phyloP scores from a whole-genome alignment of 805 yeast species.

The Lachancea thermotolerans region DNA sequence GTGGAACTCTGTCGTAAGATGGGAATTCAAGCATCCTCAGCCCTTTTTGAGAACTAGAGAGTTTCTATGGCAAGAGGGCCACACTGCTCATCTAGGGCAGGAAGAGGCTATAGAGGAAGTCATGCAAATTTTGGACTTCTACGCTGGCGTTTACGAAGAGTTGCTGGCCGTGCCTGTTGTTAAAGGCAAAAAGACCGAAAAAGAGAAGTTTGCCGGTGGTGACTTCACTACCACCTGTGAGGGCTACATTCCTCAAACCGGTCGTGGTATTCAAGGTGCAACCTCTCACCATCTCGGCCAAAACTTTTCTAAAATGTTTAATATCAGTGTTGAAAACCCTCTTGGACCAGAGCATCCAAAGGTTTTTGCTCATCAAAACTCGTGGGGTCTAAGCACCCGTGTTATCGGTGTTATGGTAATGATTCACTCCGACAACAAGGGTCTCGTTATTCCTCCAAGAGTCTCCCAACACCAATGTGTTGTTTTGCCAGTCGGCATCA shows the following conservation, averaged over 20 bases:
- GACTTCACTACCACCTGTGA: constrained; percentile 91
- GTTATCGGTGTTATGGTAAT: constrained; percentile 99
- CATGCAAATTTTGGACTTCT: constrained; percentile 74
- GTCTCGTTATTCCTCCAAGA: constrained; percentile 95
- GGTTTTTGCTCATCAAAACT: constrained; percentile 88
- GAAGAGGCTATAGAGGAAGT: constrained; percentile 84
- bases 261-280: constrained; percentile 99
- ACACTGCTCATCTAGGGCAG: constrained; percentile 86
- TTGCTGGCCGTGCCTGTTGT: constrained; percentile 95
- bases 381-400: constrained; percentile 99
- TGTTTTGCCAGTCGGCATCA: constrained; percentile 91
- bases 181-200: constrained; percentile 91
- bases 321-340: constrained; percentile 92
- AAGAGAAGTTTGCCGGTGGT: constrained; percentile 98
- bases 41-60: constrained; percentile 98
- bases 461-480: constrained; percentile 91
- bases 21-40: constrained; percentile 99
- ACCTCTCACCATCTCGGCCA: constrained; percentile 97
- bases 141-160: constrained; percentile 79
- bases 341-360: constrained; percentile 83
- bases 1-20: constrained; percentile 99
- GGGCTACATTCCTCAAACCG: constrained; percentile 96
- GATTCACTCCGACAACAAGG: constrained; percentile 98
- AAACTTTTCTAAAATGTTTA: constrained; percentile 98
- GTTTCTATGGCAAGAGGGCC: constrained; percentile 99